Percentiles rank a stretch among this genome's conserved stretches.
phyloP scores from a whole-genome alignment of 495 filamentous ascomycete genomes.

The Recurvomyces mirabilis region DNA sequence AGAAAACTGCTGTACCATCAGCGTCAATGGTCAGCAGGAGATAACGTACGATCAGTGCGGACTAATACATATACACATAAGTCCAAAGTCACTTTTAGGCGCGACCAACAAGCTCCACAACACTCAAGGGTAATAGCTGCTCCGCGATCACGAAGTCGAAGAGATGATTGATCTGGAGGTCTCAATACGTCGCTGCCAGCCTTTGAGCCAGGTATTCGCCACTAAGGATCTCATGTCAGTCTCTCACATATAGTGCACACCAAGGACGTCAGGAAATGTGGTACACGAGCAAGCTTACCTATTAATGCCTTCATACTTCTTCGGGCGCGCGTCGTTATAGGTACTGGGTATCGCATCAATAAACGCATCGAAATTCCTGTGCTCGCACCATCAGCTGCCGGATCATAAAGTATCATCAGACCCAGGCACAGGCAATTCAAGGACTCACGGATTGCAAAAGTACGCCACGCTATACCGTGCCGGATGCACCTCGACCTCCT shows the following conservation, averaged over 20 bases:
- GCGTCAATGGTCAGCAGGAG: too few relatives aligned
- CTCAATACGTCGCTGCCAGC: conserved; percentile 53
- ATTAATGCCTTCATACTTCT: conserved; percentile 70
- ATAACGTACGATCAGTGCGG: too few relatives aligned
- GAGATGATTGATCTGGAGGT: too few relatives aligned
- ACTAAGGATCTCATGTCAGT: conserved; percentile 55
- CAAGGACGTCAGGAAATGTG: not conserved
- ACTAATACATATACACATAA: too few relatives aligned
- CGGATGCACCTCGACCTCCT: conserved; percentile 42
- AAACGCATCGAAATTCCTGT: conserved; percentile 50
- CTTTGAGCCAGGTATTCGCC: conserved; percentile 77
- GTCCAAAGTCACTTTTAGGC: too few relatives aligned
- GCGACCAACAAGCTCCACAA: too few relatives aligned
- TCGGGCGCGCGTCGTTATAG: conserved; percentile 51
- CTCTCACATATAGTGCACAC: conserved; percentile 26
- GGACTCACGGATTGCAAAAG: conserved; percentile 70
- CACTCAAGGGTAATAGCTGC: too few relatives aligned
- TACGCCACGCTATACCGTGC: conserved; percentile 59
- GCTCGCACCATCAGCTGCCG: not conserved
- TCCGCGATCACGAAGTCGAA: too few relatives aligned
- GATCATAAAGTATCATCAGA: too few relatives aligned
- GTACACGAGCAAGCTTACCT: conserved; percentile 6
- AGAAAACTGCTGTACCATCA: too few relatives aligned
- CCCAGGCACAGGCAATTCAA: not conserved
- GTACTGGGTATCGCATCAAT: conserved; percentile 88